Percentiles rank a stretch among this genome's conserved stretches.
Evolutionary conservation across 2,329 filamentous ascomycete genomes (phyloP).

Genomic region (Diplodia mutila): DNA sequence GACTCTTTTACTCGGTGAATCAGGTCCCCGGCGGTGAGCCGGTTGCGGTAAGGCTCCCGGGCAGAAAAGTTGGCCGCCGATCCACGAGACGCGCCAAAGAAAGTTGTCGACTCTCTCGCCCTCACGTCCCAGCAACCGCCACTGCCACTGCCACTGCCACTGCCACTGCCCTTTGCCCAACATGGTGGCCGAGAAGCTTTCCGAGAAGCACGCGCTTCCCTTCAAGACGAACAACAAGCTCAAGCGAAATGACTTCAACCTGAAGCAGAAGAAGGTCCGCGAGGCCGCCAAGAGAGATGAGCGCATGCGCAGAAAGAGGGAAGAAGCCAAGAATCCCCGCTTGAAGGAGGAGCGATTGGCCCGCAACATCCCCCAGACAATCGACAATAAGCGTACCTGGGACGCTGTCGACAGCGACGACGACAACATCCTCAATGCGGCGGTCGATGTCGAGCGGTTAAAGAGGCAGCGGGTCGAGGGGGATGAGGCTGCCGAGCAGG

Average conservation of each 20-base stretch:
- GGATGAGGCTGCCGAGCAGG: constrained; percentile 29
- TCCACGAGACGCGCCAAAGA: constrained; percentile 12
- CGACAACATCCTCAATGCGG: constrained; percentile 42
- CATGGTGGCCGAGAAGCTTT: constrained; percentile 57
- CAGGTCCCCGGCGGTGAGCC: constrained; percentile 18
- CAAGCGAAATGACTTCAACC: constrained; percentile 74
- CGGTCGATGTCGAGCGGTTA: constrained; percentile 46
- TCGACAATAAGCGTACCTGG: constrained; percentile 69
- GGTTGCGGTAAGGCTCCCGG: constrained; percentile 5
- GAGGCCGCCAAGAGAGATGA: constrained; percentile 76
- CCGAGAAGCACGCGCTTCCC: constrained; percentile 51
- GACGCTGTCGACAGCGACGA: constrained; percentile 29
- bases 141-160: too few species aligned
- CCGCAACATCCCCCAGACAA: constrained; percentile 76
- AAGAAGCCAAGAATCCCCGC: constrained; percentile 81
- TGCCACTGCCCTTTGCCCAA: background rate
- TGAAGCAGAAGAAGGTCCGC: constrained; percentile 77
- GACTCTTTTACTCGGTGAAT: constrained; percentile 10
- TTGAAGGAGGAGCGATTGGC: constrained; percentile 73
- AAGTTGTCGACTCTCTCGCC: background rate
- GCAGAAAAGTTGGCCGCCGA: constrained; percentile 24
- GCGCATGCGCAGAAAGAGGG: constrained; percentile 77
- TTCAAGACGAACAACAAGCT: constrained; percentile 75
- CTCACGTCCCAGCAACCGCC: constrained; percentile 2
- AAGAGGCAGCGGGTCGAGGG: constrained; percentile 28